A percentile compares a stretch with the other conserved stretches of the same genome.
phyloP scores from a whole-genome alignment of 371 early-diverging fungal species.

The Rhizopus sp. region DNA sequence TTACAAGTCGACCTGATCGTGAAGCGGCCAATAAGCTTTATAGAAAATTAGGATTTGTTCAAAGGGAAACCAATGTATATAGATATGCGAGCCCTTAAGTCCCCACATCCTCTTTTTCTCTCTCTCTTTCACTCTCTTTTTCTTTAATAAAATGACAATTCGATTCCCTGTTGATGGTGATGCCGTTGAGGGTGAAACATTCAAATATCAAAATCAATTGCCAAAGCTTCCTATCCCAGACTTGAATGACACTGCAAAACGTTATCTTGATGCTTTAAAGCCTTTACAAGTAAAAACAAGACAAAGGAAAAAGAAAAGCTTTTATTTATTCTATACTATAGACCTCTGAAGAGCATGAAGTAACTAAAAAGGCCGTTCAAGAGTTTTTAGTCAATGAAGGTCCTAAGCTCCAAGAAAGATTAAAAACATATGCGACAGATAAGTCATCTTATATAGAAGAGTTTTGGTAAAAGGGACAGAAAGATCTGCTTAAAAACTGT shows the following conservation, averaged over 20 bases:
- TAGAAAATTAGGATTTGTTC: constrained; percentile 44
- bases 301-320: background rate
- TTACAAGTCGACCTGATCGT: constrained; percentile 49
- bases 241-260: constrained; percentile 71
- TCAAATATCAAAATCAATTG: constrained; percentile 61
- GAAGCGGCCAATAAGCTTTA: constrained; percentile 49
- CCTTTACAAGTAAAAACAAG: constrained; percentile 65
- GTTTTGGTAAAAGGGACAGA: constrained; percentile 42
- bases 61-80: constrained; percentile 49
- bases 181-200: constrained; percentile 29
- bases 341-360: constrained; percentile 61
- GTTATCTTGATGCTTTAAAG: constrained; percentile 71
- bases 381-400: constrained; percentile 77
- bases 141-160: constrained; percentile 1
- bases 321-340: constrained; percentile 5
- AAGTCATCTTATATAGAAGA: constrained; percentile 61
- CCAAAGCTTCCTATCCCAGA: constrained; percentile 87
- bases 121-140: background rate
- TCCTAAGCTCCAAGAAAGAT: constrained; percentile 73
- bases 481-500: background rate
- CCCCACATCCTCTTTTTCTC: constrained; percentile 5
- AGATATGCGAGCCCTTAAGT: constrained; percentile 22
- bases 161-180: constrained; percentile 5
- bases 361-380: constrained; percentile 62
- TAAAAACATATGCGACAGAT: constrained; percentile 62